Conservation (phyloP, 176 grass and related monocot genomes). For the Tuctoria greenei region DNA sequence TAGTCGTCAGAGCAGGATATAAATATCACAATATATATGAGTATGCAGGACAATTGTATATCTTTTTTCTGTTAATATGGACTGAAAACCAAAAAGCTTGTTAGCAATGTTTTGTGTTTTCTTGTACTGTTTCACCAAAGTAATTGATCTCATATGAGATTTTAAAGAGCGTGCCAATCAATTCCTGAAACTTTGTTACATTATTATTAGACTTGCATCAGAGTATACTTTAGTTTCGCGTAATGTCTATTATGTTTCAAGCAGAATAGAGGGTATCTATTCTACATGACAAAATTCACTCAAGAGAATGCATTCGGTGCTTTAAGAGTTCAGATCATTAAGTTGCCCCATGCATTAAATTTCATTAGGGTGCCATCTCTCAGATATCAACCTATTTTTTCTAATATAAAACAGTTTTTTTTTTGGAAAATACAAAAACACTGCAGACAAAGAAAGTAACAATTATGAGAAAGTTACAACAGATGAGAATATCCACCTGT, state of each 20-base stretch:
- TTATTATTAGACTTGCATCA: background rate
- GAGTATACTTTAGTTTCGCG: background rate
- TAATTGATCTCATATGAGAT: no score
- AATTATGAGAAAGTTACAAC: background rate
- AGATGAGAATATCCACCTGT: slow-evolving; percentile 39
- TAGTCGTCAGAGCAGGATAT: background rate
- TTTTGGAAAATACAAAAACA: background rate
- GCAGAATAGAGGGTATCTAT: background rate
- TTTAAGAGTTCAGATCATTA: background rate
- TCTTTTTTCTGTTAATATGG: background rate
- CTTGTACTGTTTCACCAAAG: no score
- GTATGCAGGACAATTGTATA: background rate
- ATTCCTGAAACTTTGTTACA: background rate
- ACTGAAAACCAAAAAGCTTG: background rate
- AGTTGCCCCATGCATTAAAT: background rate
- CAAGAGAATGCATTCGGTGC: background rate
- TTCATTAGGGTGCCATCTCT: background rate
- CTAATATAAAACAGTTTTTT: background rate
- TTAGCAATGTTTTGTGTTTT: background rate
- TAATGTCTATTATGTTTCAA: background rate
- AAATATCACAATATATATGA: background rate
- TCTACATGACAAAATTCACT: slow-evolving; percentile 12
- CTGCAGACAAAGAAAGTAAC: background rate
- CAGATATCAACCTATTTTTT: background rate
- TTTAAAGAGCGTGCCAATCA: background rate